Base-by-base conservation (phyloP, 2,329 filamentous ascomycete species). In the Cercospora berteroae region DNA sequence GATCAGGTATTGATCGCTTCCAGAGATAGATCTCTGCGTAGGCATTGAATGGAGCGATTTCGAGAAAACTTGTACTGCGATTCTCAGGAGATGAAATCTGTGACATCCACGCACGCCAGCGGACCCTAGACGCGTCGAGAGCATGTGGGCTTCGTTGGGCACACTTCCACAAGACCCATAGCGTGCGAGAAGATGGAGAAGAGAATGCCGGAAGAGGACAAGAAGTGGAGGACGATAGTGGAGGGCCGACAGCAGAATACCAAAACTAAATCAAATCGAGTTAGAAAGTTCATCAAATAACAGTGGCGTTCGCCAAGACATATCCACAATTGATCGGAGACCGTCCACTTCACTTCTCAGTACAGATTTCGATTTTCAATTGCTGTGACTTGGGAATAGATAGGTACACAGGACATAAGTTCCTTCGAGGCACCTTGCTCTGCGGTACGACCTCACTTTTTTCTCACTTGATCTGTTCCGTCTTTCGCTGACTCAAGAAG, bases 281-380 rank as follows among this genome's bases (percentile, higher is more conserved):
- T 39, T 39, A 39, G 18, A 50, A 50, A 50, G 10, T 10, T 23
- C 18, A 50, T 50, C 44, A 50, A 50, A 25, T 50, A 10, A 13
- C 44, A 50, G 18, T 23, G 44, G 18, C 44, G 23, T 50, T 13
- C 44, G 44, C 44, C 44, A 50, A 50, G 44, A 50, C 44, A 50
- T 23, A 50, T 57, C 52, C 52, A 57, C 23, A 57, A 57, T 57
- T 57, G 52, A 57, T 57, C 52, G 52, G 25, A n/a, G 29, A n/a
- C 25, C n/a, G 52, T 33, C 52, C 23, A 57, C 52, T 57, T 57
- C 52, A 57, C 52, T 23, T 23, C 52, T 18, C 25, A 57, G n/a
- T 57, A 18, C 10, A 23, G 29, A 57, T 29, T 57, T 31, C 23
- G 5, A 57, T 57, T 57, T 50, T 25, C 10, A 57, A n/a, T 16